Percentiles rank a stretch among this genome's conserved stretches.
Conservation (phyloP, 1,139 yeast genomes). For the Candida sanyaensis region DNA sequence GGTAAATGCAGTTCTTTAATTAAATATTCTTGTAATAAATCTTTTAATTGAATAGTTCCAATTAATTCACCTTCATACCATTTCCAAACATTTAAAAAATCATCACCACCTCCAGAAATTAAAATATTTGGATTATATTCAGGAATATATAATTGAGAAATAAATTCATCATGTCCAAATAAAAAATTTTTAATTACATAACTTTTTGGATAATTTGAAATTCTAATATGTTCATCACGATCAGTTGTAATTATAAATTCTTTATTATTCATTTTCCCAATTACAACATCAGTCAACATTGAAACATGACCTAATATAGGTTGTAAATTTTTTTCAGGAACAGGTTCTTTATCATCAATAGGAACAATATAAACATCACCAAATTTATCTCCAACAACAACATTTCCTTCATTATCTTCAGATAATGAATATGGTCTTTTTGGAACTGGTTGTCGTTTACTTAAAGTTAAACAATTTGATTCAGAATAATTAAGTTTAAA, state of each 20-base stretch:
- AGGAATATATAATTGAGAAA: conserved; percentile 62
- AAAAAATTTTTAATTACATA: conserved; percentile 79
- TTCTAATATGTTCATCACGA: conserved; percentile 93
- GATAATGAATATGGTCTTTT: conserved; percentile 87
- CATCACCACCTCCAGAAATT: conserved; percentile 92
- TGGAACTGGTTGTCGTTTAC: conserved; percentile 77
- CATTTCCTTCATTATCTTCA: conserved; percentile 47
- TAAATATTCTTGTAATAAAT: conserved; percentile 49
- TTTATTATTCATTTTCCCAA: conserved; percentile 46
- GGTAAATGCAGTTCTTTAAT: conserved; percentile 61
- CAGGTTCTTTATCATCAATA: conserved; percentile 30
- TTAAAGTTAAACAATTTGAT: conserved; percentile 40
- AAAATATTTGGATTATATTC: conserved; percentile 47
- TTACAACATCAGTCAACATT: conserved; percentile 76
- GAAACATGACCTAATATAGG: conserved; percentile 96
- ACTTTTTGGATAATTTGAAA: conserved; percentile 80
- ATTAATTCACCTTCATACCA: conserved; percentile 58
- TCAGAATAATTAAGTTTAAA: conserved; percentile 42
- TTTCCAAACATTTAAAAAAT: conserved; percentile 73
- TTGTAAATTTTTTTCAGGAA: conserved; percentile 42
- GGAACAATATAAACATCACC: conserved; percentile 84
- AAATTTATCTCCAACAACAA: conserved; percentile 91
- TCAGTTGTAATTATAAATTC: conserved; percentile 78
- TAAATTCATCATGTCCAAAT: conserved; percentile 85
- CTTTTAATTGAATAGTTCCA: conserved; percentile 51